Conservation (phyloP, 2,329 filamentous ascomycete genomes). For the Colletotrichum sp. region DNA sequence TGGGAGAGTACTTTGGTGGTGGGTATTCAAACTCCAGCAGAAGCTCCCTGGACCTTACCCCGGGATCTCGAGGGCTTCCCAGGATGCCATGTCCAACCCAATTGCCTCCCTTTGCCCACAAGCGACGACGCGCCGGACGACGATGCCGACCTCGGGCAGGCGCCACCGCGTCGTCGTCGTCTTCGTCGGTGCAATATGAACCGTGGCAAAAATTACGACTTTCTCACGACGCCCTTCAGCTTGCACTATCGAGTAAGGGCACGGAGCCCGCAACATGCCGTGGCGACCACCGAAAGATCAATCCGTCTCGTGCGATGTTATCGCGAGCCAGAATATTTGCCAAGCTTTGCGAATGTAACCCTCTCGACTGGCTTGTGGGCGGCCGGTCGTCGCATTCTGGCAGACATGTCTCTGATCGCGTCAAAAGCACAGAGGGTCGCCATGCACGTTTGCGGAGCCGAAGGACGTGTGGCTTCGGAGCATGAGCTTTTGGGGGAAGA, state of each 20-base stretch:
- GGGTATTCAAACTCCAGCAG: not conserved
- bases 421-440: not conserved
- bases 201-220: not conserved
- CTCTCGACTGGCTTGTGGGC: not conserved
- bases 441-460: slow-evolving; percentile 9
- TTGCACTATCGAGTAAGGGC: not conserved
- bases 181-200: not conserved
- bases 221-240: not conserved
- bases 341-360: slow-evolving; percentile 12
- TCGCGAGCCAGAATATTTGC: not conserved
- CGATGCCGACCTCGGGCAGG: not conserved
- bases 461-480: slow-evolving; percentile 13
- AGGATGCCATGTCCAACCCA: slow-evolving; percentile 11
- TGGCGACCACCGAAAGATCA: not conserved
- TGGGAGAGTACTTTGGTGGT: slow-evolving; percentile 12
- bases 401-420: not conserved
- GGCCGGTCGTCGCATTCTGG: not conserved
- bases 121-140: not conserved
- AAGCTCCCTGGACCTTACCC: slow-evolving; percentile 7
- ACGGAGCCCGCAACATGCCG: not conserved
- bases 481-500: slow-evolving; percentile 12
- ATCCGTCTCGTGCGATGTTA: not conserved
- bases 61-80: slow-evolving; percentile 5
- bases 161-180: not conserved
- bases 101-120: not conserved